Evolutionary conservation across 768 basidiomycete genomes (phyloP).

Genomic region (Polyporus arcularius): DNA sequence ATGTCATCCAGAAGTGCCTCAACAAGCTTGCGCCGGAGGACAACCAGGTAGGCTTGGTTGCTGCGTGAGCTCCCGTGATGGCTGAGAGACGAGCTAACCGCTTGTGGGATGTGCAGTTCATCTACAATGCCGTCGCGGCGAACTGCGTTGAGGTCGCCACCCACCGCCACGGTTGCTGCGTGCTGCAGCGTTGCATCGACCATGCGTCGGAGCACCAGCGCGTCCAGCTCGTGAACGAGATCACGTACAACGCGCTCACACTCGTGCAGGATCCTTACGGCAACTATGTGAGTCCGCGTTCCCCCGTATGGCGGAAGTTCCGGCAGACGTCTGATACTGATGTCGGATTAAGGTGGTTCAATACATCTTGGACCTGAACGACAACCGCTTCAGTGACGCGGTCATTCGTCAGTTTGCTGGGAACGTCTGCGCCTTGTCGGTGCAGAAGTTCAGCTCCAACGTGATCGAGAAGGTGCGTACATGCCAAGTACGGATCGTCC

Average conservation of each 20-base stretch:
- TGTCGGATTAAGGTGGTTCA: conserved; percentile 74
- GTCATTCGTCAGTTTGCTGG: conserved; percentile 97
- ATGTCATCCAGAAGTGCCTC: conserved; percentile 98
- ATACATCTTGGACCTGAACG: conserved; percentile 98
- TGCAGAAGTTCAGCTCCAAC: conserved; percentile 99
- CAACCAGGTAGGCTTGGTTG: conserved; percentile 70
- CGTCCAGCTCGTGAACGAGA: conserved; percentile 96
- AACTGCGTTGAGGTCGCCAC: conserved; percentile 99
- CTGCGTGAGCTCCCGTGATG: neutral
- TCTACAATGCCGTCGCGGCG: conserved; percentile 98
- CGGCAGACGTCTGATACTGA: conserved; percentile 15
- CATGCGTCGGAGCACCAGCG: conserved; percentile 96
- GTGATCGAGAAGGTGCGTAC: conserved; percentile 87
- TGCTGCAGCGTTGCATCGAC: conserved; percentile 96
- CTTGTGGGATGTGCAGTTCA: conserved; percentile 60
- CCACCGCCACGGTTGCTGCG: conserved; percentile 97
- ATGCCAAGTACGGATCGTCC: neutral
- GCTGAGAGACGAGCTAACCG: neutral
- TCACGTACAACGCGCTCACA: conserved; percentile 96
- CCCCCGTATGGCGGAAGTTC: neutral
- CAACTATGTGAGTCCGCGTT: conserved; percentile 68
- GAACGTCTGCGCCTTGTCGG: conserved; percentile 95
- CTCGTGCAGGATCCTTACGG: conserved; percentile 97
- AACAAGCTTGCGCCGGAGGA: conserved; percentile 98
- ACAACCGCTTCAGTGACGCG: conserved; percentile 96